Evolutionary conservation across 2,329 filamentous ascomycete species (phyloP).

Genomic region (Huntiella savannae): DNA sequence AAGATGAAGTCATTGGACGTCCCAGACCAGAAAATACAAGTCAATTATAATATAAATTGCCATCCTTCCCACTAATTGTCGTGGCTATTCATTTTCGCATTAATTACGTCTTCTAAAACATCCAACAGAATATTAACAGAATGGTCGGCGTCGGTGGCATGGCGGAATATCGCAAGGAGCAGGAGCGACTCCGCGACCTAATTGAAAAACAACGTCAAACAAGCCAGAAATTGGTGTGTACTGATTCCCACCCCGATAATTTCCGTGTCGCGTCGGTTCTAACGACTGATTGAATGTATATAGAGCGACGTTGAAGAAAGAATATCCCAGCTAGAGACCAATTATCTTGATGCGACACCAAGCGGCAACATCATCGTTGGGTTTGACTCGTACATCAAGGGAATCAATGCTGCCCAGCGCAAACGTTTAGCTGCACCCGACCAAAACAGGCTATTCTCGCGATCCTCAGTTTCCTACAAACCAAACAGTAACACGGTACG

Average conservation of each 20-base stretch:
- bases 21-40: too few species aligned
- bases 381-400: constrained; percentile 97
- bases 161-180: constrained; percentile 31
- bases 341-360: constrained; percentile 78
- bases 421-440: constrained; percentile 47
- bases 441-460: constrained; percentile 54
- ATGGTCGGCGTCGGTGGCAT: constrained; percentile 15
- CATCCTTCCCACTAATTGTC: too few species aligned
- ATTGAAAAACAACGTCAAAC: constrained; percentile 25
- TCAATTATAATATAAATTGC: too few species aligned
- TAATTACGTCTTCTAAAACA: too few species aligned
- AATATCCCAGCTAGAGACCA: constrained; percentile 66
- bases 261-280: not conserved
- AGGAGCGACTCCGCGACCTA: constrained; percentile 28
- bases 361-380: constrained; percentile 91
- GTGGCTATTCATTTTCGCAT: too few species aligned
- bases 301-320: constrained; percentile 45
- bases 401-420: constrained; percentile 42
- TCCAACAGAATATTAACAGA: not conserved
- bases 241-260: not conserved
- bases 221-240: constrained; percentile 21
- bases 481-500: constrained; percentile 21
- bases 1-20: too few species aligned
- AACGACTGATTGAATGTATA: not conserved
- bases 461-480: constrained; percentile 43